phyloP scores from a whole-genome alignment of 768 basidiomycete species.

The Lactifluus subvellereus region DNA sequence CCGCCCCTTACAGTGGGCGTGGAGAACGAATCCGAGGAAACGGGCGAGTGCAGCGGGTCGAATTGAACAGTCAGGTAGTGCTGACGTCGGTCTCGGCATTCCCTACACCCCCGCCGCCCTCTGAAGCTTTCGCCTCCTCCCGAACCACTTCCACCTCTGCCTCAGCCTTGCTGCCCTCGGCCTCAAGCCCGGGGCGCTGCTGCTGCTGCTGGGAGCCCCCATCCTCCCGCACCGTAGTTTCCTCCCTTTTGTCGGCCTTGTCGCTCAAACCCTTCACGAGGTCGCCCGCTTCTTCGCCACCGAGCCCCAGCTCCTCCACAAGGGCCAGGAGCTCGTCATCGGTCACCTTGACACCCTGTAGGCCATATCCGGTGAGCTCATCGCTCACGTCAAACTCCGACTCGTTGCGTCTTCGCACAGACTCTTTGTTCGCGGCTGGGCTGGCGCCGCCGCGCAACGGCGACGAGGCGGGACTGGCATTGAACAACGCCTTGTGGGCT shows the following conservation, averaged over 20 bases:
- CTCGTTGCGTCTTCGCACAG: constrained; percentile 41
- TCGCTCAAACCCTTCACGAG: constrained; percentile 57
- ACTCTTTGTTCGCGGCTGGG: constrained; percentile 28
- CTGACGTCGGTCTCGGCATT: background rate
- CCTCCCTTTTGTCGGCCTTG: constrained; percentile 18
- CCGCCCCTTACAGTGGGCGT: no score
- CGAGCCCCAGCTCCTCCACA: constrained; percentile 69
- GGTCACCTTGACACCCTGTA: constrained; percentile 74
- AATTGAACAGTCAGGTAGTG: background rate
- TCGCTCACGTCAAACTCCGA: constrained; percentile 60
- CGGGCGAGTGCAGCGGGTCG: background rate
- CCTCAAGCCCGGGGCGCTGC: background rate
- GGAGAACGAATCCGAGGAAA: background rate
- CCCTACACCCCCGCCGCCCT: background rate
- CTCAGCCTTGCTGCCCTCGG: constrained; percentile 3
- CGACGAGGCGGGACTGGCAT: constrained; percentile 33
- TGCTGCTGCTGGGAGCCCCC: background rate
- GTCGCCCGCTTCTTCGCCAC: constrained; percentile 70
- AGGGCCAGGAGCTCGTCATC: constrained; percentile 67
- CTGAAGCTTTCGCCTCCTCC: constrained; percentile 7
- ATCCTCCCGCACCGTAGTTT: background rate
- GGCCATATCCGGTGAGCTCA: constrained; percentile 60
- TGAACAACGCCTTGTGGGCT: constrained; percentile 58
- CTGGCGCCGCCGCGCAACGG: constrained; percentile 24
- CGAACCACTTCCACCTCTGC: background rate